Conservation (phyloP, 2,329 filamentous ascomycete species). For the Pyricularia sp. region DNA sequence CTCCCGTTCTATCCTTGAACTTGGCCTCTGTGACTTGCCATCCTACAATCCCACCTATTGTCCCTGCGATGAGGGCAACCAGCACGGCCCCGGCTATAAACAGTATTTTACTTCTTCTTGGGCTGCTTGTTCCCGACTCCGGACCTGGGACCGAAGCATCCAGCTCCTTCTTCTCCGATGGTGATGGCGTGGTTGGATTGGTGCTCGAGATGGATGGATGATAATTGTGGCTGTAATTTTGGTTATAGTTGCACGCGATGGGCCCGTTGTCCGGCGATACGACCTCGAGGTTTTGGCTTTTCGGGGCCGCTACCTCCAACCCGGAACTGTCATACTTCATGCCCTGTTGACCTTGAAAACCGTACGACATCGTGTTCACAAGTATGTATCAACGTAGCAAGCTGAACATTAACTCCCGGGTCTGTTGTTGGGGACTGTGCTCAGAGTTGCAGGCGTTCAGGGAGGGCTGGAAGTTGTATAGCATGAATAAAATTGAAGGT, state of each 20-base stretch:
- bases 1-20: background rate
- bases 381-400: background rate
- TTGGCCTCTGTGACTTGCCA: background rate
- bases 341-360: background rate
- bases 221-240: background rate
- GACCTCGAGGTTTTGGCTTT: background rate
- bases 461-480: background rate
- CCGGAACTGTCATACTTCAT: background rate
- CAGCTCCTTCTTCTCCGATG: too few species aligned
- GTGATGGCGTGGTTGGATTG: too few species aligned
- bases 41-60: background rate
- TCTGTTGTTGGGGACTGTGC: background rate
- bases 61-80: background rate
- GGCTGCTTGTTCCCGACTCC: too few species aligned
- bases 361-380: background rate
- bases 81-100: too few species aligned
- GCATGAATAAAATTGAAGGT: background rate
- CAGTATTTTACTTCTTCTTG: too few species aligned
- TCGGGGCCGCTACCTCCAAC: background rate
- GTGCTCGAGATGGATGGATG: too few species aligned
- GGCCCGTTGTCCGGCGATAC: background rate
- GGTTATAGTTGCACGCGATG: background rate
- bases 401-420: background rate
- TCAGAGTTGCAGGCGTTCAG: background rate
- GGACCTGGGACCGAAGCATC: too few species aligned